phyloP scores from a whole-genome alignment of 2,329 filamentous ascomycete genomes.

The Talaromyces albobiverticillius region DNA sequence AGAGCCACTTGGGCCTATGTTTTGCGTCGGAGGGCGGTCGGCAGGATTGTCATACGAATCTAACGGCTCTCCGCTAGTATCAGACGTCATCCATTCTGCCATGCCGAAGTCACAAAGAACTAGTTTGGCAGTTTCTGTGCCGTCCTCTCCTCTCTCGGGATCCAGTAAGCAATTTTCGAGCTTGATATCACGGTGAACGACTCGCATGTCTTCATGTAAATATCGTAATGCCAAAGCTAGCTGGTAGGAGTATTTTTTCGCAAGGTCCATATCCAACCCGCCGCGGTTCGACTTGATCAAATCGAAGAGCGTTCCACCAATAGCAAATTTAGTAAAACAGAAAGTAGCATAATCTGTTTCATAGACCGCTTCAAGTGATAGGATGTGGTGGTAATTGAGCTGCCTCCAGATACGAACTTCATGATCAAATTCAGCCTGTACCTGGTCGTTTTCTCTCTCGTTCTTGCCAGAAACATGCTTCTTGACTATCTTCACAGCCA shows the following conservation, averaged over 20 bases:
- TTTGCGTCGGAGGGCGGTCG: slow-evolving; percentile 47
- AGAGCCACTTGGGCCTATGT: slow-evolving; percentile 55
- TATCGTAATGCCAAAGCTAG: slow-evolving; percentile 64
- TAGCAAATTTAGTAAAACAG: slow-evolving; percentile 63
- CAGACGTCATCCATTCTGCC: slow-evolving; percentile 62
- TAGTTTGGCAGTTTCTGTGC: slow-evolving; percentile 52
- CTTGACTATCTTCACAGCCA: slow-evolving; percentile 66
- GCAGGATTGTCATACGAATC: slow-evolving; percentile 48
- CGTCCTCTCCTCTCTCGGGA: slow-evolving; percentile 47
- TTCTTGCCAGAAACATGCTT: slow-evolving; percentile 55
- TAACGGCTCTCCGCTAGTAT: slow-evolving; percentile 50
- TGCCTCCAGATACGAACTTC: slow-evolving; percentile 68
- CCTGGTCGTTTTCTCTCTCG: slow-evolving; percentile 62
- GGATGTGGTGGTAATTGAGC: slow-evolving; percentile 60
- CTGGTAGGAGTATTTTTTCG: slow-evolving; percentile 61
- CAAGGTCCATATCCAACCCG: slow-evolving; percentile 51
- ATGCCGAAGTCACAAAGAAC: slow-evolving; percentile 68
- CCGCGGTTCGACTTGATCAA: slow-evolving; percentile 55
- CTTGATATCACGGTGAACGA: slow-evolving; percentile 67
- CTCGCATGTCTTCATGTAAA: slow-evolving; percentile 63
- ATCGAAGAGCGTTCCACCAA: slow-evolving; percentile 64
- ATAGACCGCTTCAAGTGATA: slow-evolving; percentile 62
- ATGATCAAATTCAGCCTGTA: slow-evolving; percentile 66
- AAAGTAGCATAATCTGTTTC: slow-evolving; percentile 67
- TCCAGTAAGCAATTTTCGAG: slow-evolving; percentile 67